Evolutionary conservation across 768 basidiomycete genomes (phyloP), one percentile per base, ranked within the genome.

Genomic region (Lactarius akahatsu): DNA sequence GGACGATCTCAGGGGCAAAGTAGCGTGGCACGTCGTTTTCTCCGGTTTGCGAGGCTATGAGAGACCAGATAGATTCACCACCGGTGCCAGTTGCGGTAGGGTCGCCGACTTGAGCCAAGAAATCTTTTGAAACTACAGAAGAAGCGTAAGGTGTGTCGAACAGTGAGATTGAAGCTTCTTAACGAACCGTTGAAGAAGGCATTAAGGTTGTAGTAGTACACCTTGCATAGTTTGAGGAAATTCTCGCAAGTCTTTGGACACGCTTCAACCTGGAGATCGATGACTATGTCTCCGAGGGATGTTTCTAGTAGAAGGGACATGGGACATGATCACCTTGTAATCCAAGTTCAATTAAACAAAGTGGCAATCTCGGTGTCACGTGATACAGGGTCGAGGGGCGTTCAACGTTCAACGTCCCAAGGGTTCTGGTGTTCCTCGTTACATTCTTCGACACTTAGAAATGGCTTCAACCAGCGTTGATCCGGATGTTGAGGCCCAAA

Each of bases 261-360:
- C 45, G 81, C 80, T 9, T 95, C 93, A 34, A 92, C 88, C 76
- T 98, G 94, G 50, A 99, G 82, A 77, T 98, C 97, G 73, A 98
- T 93, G 66, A 98, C 94, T 63, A 99, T 83, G 78, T 99, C 97
- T 64, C 97, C 97, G 1, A 98, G 80, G 26, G 95, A 98, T 4
- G 97, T 99, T 81, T 98, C 97, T 70, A 98, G 85, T 65, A 99
- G 83, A 47, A 98, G 93, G 65, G 96, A 98, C 97, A 98, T 97
- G n/a, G n/a, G n/a, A n/a, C n/a, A n/a, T n/a, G n/a, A n/a, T n/a
- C n/a, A n/a, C n/a, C n/a, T n/a, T n/a, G n/a, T n/a, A n/a, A n/a
- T n/a, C n/a, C n/a, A n/a, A n/a, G n/a, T n/a, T n/a, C n/a, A n/a
- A n/a, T n/a, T n/a, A n/a, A n/a, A 41, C 40, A 41, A 41, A 16